phyloP scores from a whole-genome alignment of 1,284 basidiomycete species.

The Cronartium ribicola region DNA sequence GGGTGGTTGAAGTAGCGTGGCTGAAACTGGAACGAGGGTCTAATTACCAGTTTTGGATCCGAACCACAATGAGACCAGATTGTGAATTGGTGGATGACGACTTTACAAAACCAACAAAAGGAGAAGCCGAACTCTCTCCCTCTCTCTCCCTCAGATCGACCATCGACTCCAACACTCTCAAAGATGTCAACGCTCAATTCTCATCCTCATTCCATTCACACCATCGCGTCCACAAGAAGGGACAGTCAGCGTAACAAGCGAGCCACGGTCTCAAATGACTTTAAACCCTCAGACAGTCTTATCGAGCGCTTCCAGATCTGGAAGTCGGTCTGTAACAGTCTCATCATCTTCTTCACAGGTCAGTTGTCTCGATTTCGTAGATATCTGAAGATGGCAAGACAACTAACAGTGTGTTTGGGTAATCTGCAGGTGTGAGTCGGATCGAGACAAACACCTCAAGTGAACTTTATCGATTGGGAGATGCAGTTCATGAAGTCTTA shows the following conservation, averaged over 20 bases:
- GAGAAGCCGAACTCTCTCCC: too few relatives aligned
- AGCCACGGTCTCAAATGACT: conserved; percentile 63
- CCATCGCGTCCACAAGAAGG: conserved; percentile 43
- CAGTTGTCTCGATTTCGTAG: background rate
- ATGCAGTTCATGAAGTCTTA: conserved; percentile 96
- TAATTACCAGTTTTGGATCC: too few relatives aligned
- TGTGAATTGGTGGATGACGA: too few relatives aligned
- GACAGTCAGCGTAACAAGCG: conserved; percentile 54
- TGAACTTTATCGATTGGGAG: conserved; percentile 92
- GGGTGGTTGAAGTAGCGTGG: too few relatives aligned
- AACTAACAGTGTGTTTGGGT: conserved; percentile 47
- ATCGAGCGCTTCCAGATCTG: conserved; percentile 90
- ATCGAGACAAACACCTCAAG: conserved; percentile 91
- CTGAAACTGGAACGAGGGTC: too few relatives aligned
- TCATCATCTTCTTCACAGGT: conserved; percentile 59
- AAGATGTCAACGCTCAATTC: conserved; percentile 49
- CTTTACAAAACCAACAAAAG: too few relatives aligned
- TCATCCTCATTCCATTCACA: conserved; percentile 45
- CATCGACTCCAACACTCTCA: conserved; percentile 48
- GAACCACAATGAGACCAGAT: too few relatives aligned
- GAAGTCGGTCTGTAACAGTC: conserved; percentile 93
- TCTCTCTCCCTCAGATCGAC: conserved; percentile 45
- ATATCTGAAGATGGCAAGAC: background rate
- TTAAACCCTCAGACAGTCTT: conserved; percentile 89
- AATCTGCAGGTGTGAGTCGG: conserved; percentile 76